A percentile compares a stretch with the other conserved stretches of the same genome.
Evolutionary conservation across 164 flowering plant genomes (phyloP).

Genomic region (Protea cynaroides): DNA sequence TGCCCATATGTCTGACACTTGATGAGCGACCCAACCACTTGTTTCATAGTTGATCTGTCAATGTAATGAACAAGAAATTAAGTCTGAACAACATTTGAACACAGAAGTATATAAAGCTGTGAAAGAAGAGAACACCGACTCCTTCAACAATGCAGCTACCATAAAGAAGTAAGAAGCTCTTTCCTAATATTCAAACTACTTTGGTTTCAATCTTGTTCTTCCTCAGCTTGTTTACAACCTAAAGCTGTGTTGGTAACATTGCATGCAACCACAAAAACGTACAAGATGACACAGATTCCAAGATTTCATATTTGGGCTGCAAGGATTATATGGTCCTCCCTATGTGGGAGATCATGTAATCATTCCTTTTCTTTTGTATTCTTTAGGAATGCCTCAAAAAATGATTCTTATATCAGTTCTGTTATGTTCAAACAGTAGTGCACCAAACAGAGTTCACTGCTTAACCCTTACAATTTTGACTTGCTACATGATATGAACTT

Average conservation of each 20-base stretch:
- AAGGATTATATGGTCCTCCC: not conserved
- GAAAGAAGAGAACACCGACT: not conserved
- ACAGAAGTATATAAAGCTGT: slow-evolving; percentile 6
- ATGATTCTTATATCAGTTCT: not conserved
- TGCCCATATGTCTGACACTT: slow-evolving; percentile 90
- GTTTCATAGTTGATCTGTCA: slow-evolving; percentile 79
- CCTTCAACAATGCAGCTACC: too few relatives aligned
- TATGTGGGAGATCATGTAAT: too few relatives aligned
- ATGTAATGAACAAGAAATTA: slow-evolving; percentile 1
- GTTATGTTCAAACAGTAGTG: not conserved
- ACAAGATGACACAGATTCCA: not conserved
- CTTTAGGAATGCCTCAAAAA: not conserved
- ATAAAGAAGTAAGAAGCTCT: too few relatives aligned
- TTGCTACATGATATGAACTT: slow-evolving; percentile 1
- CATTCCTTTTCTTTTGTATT: too few relatives aligned
- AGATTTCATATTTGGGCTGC: not conserved
- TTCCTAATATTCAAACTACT: too few relatives aligned
- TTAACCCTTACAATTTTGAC: not conserved
- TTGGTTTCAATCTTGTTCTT: too few relatives aligned
- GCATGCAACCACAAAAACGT: not conserved
- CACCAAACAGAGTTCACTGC: not conserved
- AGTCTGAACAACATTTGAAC: slow-evolving; percentile 9
- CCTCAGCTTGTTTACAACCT: too few relatives aligned
- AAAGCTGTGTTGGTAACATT: too few relatives aligned
- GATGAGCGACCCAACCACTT: slow-evolving; percentile 94